Conservation (phyloP, 345 rosid species). For the Gossypium longicalyx region DNA sequence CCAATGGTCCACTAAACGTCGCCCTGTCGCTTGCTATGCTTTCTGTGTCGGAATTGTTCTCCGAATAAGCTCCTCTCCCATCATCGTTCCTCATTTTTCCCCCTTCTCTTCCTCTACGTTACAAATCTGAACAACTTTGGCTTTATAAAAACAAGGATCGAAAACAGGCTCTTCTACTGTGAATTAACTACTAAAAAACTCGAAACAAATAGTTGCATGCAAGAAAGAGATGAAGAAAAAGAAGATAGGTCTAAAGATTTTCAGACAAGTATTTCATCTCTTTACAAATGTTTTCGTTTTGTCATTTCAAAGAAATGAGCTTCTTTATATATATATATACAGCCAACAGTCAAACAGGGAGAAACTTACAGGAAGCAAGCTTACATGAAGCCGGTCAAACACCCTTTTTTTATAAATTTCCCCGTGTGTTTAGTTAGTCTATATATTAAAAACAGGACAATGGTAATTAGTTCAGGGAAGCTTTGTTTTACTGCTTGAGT, state of each 20-base stretch:
- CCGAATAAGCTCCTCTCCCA: constrained; percentile 40
- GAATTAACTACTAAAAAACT: neutral
- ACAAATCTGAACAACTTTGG: neutral
- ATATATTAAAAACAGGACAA: neutral
- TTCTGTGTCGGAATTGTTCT: constrained; percentile 66
- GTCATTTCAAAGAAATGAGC: neutral
- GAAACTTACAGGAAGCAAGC: constrained; percentile 10
- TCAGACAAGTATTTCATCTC: constrained; percentile 2
- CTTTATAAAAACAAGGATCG: neutral
- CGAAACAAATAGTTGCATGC: neutral
- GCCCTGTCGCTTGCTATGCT: constrained; percentile 59
- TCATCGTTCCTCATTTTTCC: constrained; percentile 37
- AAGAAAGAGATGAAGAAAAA: neutral
- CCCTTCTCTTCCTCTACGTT: neutral
- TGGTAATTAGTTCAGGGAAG: neutral
- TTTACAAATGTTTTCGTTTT: neutral
- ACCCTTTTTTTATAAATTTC: too few relatives aligned
- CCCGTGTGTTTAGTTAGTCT: too few relatives aligned
- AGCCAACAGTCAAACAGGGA: neutral
- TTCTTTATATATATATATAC: neutral
- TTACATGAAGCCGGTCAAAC: neutral
- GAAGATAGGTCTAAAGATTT: neutral
- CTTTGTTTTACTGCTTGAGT: neutral
- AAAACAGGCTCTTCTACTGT: neutral
- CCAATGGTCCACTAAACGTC: constrained; percentile 63